phyloP scores from a whole-genome alignment of 169 alveolate species.

The Plasmodium sp. region DNA sequence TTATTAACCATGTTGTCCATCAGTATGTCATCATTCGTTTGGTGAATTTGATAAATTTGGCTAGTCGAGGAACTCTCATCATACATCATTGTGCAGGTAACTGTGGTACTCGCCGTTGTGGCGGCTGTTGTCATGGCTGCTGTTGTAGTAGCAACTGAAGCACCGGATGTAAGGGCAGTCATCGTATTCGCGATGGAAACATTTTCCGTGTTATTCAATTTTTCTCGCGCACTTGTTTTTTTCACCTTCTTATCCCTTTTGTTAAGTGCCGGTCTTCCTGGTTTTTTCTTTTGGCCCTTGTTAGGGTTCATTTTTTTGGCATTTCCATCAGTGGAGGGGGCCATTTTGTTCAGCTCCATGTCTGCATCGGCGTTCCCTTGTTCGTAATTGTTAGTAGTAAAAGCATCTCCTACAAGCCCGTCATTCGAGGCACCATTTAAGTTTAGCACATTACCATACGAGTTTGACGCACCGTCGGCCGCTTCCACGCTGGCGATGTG shows the following conservation, averaged over 20 bases:
- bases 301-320: not conserved
- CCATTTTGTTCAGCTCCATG: not conserved
- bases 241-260: slow-evolving; percentile 9
- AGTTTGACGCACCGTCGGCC: not conserved
- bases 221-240: not conserved
- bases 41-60: not conserved
- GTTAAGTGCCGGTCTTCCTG: not conserved
- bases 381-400: not conserved
- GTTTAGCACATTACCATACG: not conserved
- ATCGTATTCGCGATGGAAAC: not conserved
- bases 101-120: not conserved
- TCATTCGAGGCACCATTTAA: not conserved
- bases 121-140: not conserved
- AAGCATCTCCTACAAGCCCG: not conserved
- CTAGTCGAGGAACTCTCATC: not conserved
- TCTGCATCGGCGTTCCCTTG: slow-evolving; percentile 1
- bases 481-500: not conserved
- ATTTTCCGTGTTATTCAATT: slow-evolving; percentile 19
- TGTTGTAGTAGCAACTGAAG: not conserved
- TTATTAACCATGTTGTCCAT: slow-evolving; percentile 1
- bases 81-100: not conserved
- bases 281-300: not conserved
- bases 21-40: not conserved
- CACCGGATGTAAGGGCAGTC: not conserved
- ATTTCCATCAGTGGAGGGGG: not conserved